Evolutionary conservation across 139 green algal species (phyloP).

Genomic region (Coelastrella sp.): DNA sequence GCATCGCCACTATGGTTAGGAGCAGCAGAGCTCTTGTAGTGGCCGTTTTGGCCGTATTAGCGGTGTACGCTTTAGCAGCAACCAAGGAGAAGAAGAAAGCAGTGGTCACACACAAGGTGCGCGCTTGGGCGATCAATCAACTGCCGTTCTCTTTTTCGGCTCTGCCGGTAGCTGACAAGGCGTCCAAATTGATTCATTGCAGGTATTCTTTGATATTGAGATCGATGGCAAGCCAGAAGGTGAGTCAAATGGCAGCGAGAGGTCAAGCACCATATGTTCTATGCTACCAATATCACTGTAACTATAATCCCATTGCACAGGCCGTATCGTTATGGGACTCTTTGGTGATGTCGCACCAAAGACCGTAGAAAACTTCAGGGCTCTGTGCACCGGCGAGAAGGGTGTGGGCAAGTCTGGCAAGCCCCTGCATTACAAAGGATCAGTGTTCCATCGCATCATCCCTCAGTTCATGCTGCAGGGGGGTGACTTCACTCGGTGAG

Average conservation of each 20-base stretch:
- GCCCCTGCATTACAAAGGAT: slow-evolving; percentile 84
- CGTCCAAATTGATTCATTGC: not conserved
- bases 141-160: not conserved
- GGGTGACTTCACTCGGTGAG: slow-evolving; percentile 82
- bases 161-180: not conserved
- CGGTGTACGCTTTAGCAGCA: not conserved
- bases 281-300: not conserved
- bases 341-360: slow-evolving; percentile 88
- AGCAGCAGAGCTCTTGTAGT: not conserved
- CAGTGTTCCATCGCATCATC: slow-evolving; percentile 83
- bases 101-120: slow-evolving; percentile 47
- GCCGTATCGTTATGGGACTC: slow-evolving; percentile 87
- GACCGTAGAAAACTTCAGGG: slow-evolving; percentile 88
- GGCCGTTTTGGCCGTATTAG: not conserved
- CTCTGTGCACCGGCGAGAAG: slow-evolving; percentile 75
- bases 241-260: slow-evolving; percentile 38
- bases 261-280: too few relatives aligned
- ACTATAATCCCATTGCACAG: slow-evolving; percentile 47
- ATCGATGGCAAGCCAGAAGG: slow-evolving; percentile 74
- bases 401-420: slow-evolving; percentile 84
- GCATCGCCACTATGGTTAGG: not conserved
- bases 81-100: slow-evolving; percentile 54
- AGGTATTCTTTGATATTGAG: slow-evolving; percentile 81
- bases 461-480: slow-evolving; percentile 82
- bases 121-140: not conserved